phyloP scores from a whole-genome alignment of 73 alveolate species.

The Durusdinium trenchii region DNA sequence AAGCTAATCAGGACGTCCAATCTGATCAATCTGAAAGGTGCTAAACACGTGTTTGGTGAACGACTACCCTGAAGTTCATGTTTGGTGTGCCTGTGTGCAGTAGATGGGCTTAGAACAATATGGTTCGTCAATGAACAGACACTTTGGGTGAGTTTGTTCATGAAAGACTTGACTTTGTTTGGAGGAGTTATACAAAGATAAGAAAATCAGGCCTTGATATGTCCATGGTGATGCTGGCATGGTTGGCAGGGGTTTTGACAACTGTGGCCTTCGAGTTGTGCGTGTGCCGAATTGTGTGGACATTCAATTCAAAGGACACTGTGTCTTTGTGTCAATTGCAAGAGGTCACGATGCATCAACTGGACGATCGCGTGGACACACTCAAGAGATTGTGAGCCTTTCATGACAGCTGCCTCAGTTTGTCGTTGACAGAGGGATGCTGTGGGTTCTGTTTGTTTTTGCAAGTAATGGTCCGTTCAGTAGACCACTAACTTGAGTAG shows the following conservation, averaged over 20 bases:
- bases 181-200: slow-evolving; percentile 29
- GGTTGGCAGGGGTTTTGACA: background rate
- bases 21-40: background rate
- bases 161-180: no score
- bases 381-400: slow-evolving; percentile 41
- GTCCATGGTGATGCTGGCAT: background rate
- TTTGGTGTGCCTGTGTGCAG: background rate
- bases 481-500: no score
- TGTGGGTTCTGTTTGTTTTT: background rate
- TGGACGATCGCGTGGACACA: slow-evolving; percentile 68
- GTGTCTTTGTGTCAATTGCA: background rate
- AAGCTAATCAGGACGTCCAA: slow-evolving; percentile 14
- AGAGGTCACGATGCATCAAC: slow-evolving; percentile 72
- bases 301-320: background rate
- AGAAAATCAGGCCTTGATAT: slow-evolving; percentile 43
- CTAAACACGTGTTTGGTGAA: background rate
- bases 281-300: background rate
- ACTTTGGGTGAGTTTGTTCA: background rate
- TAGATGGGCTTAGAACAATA: background rate
- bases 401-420: background rate
- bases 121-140: background rate
- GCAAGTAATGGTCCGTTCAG: no score
- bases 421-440: background rate
- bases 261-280: background rate
- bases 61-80: background rate